Percentiles rank a stretch among this genome's conserved stretches.
Evolutionary conservation across 2,329 filamentous ascomycete species (phyloP).

Genomic region (Cryphonectria japonica): DNA sequence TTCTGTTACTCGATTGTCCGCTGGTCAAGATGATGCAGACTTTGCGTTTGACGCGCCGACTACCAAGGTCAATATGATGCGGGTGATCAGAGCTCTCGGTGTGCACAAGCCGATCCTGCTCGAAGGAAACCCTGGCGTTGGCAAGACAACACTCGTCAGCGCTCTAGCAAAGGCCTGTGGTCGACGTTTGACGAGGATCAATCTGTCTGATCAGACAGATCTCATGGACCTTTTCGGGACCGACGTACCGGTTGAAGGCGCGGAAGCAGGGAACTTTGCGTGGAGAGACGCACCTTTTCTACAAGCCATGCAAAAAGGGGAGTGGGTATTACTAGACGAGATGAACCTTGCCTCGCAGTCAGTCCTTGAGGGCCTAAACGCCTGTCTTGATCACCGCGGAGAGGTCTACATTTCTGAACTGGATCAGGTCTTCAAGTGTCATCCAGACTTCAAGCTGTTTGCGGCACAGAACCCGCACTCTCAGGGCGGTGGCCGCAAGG

Average conservation of each 20-base stretch:
- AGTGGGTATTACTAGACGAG: constrained; percentile 96
- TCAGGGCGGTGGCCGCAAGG: constrained; percentile 93
- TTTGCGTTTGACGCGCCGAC: constrained; percentile 90
- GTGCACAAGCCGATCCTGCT: constrained; percentile 89
- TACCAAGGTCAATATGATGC: constrained; percentile 86
- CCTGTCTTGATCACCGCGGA: constrained; percentile 93
- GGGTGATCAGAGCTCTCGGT: constrained; percentile 86
- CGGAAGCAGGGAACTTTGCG: constrained; percentile 84
- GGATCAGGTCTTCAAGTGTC: constrained; percentile 89
- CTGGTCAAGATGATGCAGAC: constrained; percentile 55
- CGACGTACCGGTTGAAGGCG: constrained; percentile 94
- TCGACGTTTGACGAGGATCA: constrained; percentile 86
- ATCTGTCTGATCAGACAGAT: constrained; percentile 96
- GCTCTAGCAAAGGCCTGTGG: constrained; percentile 82
- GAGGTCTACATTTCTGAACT: constrained; percentile 95
- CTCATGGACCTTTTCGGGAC: constrained; percentile 97
- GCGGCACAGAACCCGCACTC: constrained; percentile 98
- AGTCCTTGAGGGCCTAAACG: constrained; percentile 93
- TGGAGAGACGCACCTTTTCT: constrained; percentile 97
- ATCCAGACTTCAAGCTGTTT: constrained; percentile 90
- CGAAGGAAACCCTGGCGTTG: constrained; percentile 96
- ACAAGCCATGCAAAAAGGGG: constrained; percentile 92
- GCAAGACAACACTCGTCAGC: constrained; percentile 91
- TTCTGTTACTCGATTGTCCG: constrained; percentile 58
- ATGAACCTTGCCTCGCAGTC: constrained; percentile 99